Conservation (phyloP, 2,329 filamentous ascomycete genomes). For the Beauveria pseudobassiana region DNA sequence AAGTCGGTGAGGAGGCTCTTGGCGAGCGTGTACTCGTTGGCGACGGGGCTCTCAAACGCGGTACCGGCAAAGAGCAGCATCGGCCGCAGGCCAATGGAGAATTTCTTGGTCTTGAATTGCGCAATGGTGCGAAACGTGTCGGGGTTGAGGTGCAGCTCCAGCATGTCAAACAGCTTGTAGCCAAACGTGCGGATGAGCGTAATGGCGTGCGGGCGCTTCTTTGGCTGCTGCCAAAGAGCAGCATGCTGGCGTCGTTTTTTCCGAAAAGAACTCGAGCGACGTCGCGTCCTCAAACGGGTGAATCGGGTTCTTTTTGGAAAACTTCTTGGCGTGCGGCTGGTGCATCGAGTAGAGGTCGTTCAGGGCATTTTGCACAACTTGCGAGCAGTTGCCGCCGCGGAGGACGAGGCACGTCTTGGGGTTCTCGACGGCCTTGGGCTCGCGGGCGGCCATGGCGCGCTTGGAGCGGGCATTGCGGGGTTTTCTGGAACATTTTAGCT, state of each 20-base stretch:
- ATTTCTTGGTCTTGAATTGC: slow-evolving; percentile 70
- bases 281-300: slow-evolving; percentile 88
- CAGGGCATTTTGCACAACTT: slow-evolving; percentile 74
- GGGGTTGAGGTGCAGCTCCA: slow-evolving; percentile 78
- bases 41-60: slow-evolving; percentile 74
- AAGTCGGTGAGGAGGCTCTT: slow-evolving; percentile 86
- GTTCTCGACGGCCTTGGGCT: slow-evolving; percentile 83
- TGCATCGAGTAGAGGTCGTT: slow-evolving; percentile 81
- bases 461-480: slow-evolving; percentile 77
- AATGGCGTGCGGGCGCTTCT: slow-evolving; percentile 90
- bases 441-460: slow-evolving; percentile 87
- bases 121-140: slow-evolving; percentile 61
- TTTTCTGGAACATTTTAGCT: slow-evolving; percentile 34
- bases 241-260: slow-evolving; percentile 85
- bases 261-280: slow-evolving; percentile 88
- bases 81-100: slow-evolving; percentile 76
- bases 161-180: slow-evolving; percentile 87
- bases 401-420: slow-evolving; percentile 86
- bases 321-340: slow-evolving; percentile 76
- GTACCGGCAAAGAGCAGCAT: slow-evolving; percentile 87
- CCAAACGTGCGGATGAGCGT: slow-evolving; percentile 78
- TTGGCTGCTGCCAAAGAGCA: slow-evolving; percentile 76
- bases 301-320: slow-evolving; percentile 94
- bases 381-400: slow-evolving; percentile 76
- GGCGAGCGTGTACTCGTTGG: slow-evolving; percentile 73